These are phyloP conservation scores for Fusarium hainanense DNA, from an alignment of 2,329 filamentous ascomycete species.

Conservation along the genomic window DNA sequence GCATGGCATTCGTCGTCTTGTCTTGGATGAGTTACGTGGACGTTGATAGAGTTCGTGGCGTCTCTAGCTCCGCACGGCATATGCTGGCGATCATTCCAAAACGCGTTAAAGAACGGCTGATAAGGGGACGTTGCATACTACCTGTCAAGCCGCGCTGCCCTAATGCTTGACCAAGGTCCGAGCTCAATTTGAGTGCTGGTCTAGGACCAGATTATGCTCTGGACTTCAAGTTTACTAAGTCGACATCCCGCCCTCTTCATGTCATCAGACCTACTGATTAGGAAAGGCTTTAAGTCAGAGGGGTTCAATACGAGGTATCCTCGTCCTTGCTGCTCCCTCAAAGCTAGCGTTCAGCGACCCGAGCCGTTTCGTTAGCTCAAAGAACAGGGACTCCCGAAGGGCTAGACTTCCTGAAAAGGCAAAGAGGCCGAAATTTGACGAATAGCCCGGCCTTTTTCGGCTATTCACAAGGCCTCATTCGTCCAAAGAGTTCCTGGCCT, in stretches of 20 bases:
- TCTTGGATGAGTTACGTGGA: neutral
- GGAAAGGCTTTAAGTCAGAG: neutral
- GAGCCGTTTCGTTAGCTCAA: constrained; percentile 28
- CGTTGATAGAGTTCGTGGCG: constrained; percentile 16
- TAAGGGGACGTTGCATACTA: neutral
- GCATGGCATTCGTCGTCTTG: neutral
- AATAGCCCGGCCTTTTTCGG: neutral
- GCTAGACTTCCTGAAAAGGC: neutral
- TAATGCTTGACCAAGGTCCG: neutral
- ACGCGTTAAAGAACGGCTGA: neutral
- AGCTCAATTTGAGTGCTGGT: neutral
- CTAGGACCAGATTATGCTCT: neutral
- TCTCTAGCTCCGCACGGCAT: neutral
- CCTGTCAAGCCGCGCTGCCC: neutral
- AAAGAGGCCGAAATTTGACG: neutral
- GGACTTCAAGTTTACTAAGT: neutral
- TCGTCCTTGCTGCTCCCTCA: neutral
- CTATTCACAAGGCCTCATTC: neutral
- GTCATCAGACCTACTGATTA: neutral
- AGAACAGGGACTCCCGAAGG: neutral
- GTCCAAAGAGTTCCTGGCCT: neutral
- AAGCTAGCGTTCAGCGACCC: constrained; percentile 33
- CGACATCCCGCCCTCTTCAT: neutral
- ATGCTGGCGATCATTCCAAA: neutral
- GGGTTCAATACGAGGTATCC: neutral